Percentiles rank a stretch among this genome's conserved stretches.
phyloP scores from a whole-genome alignment of 2,329 filamentous ascomycete species.

The Pyrenophora teres region DNA sequence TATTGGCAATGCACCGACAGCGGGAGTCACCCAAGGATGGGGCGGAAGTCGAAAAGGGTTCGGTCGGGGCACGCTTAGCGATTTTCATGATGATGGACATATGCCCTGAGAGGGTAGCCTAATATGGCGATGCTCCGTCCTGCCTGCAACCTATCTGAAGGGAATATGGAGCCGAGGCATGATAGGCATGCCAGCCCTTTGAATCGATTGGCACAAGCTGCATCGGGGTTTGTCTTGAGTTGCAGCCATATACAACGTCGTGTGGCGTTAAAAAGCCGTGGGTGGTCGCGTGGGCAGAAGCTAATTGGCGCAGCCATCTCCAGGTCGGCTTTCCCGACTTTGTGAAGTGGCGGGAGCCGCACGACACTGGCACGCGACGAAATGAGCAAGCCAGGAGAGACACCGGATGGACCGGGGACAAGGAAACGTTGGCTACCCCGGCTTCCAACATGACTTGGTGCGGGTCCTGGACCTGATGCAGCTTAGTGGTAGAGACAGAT shows the following conservation, averaged over 20 bases:
- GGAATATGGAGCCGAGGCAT: slow-evolving; percentile 28
- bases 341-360: slow-evolving; percentile 9
- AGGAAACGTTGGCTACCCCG: slow-evolving; percentile 11
- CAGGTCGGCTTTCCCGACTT: slow-evolving; percentile 11
- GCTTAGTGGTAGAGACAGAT: slow-evolving; percentile 14
- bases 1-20: slow-evolving; percentile 25
- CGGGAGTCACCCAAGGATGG: slow-evolving; percentile 12
- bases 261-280: slow-evolving; percentile 12
- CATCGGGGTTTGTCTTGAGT: slow-evolving; percentile 3
- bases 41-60: slow-evolving; percentile 26
- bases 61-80: slow-evolving; percentile 29
- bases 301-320: slow-evolving; percentile 10
- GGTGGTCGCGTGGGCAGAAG: slow-evolving; percentile 16
- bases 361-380: slow-evolving; percentile 16
- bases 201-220: slow-evolving; percentile 28
- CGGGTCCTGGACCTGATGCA: slow-evolving; percentile 1
- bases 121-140: slow-evolving; percentile 38
- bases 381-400: slow-evolving; percentile 11
- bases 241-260: slow-evolving; percentile 5
- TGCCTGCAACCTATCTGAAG: slow-evolving; percentile 33
- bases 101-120: slow-evolving; percentile 23
- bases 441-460: slow-evolving; percentile 1
- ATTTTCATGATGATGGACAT: slow-evolving; percentile 22
- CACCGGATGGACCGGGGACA: slow-evolving; percentile 9
- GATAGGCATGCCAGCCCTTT: slow-evolving; percentile 4